phyloP scores from a whole-genome alignment of 495 filamentous ascomycete genomes.

The Aspergillus sclerotioniger region DNA sequence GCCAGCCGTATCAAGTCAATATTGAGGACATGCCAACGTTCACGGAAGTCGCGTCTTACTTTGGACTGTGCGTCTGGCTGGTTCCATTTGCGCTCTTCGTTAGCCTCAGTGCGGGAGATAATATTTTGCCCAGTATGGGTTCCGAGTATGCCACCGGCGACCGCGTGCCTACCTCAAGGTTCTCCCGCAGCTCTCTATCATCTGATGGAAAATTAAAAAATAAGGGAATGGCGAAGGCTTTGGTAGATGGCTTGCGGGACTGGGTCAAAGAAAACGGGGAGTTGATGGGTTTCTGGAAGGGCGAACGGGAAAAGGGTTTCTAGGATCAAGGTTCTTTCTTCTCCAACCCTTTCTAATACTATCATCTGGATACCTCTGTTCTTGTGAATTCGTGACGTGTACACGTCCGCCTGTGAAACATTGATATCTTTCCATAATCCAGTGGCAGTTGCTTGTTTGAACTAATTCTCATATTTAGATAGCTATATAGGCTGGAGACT shows the following conservation, averaged over 20 bases:
- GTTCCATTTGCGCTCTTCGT: constrained; percentile 96
- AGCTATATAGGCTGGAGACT: constrained; percentile 2
- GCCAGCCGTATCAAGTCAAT: constrained; percentile 57
- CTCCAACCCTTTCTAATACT: too few relatives aligned
- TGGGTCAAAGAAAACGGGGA: constrained; percentile 72
- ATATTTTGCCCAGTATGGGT: constrained; percentile 86
- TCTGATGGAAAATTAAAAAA: constrained; percentile 55
- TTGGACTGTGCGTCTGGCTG: constrained; percentile 94
- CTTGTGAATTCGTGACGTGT: too few relatives aligned
- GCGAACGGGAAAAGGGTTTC: constrained; percentile 49
- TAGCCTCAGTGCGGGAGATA: constrained; percentile 86
- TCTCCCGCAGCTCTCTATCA: constrained; percentile 31
- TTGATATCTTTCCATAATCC: neutral
- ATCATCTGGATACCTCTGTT: too few relatives aligned
- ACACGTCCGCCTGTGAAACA: too few relatives aligned
- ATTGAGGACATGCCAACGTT: constrained; percentile 70
- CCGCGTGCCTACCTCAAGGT: constrained; percentile 43
- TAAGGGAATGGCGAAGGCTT: constrained; percentile 85
- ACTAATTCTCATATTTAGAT: neutral
- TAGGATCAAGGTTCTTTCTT: constrained; percentile 11
- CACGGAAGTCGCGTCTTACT: constrained; percentile 93
- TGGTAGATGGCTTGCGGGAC: constrained; percentile 73
- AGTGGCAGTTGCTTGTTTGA: neutral
- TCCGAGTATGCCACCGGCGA: constrained; percentile 63
- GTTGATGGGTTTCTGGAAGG: constrained; percentile 66